A percentile compares a stretch with the other conserved stretches of the same genome.
Evolutionary conservation across 2,329 filamentous ascomycete species (phyloP).

Genomic region (Dactylellina leptospora): DNA sequence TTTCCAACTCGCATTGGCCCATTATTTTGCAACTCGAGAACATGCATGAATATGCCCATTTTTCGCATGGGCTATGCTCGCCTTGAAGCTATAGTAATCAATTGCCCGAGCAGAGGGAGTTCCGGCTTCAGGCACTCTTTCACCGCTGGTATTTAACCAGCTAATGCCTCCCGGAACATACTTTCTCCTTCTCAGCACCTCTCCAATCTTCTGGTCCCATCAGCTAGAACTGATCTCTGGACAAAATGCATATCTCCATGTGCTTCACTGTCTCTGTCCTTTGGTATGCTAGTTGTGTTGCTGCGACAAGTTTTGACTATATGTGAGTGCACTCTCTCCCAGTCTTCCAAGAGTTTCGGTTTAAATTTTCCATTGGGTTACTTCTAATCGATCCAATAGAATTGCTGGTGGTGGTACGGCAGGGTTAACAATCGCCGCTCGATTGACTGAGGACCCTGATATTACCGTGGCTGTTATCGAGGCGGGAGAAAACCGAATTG

Average conservation of each 20-base stretch:
- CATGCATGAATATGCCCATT: too few relatives aligned
- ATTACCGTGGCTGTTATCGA: conserved; percentile 54
- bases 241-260: conserved; percentile 27
- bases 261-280: conserved; percentile 3
- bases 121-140: too few relatives aligned
- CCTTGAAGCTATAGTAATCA: too few relatives aligned
- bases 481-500: conserved; percentile 27
- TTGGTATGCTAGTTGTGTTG: conserved; percentile 13
- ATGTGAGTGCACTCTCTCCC: conserved; percentile 31
- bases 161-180: conserved; percentile 24
- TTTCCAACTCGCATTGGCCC: too few relatives aligned
- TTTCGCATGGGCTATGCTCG: too few relatives aligned
- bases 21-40: too few relatives aligned
- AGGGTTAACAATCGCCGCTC: conserved; percentile 57
- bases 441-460: conserved; percentile 57
- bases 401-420: conserved; percentile 58
- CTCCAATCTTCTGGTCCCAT: neutral
- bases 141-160: too few relatives aligned
- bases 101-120: too few relatives aligned
- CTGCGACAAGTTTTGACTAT: conserved; percentile 35
- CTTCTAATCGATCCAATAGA: conserved; percentile 52
- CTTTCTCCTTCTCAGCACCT: conserved; percentile 11
- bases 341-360: neutral
- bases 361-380: neutral
- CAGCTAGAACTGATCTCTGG: neutral